Evolutionary conservation across 306 rosid species (phyloP), one percentile per base, ranked within the genome.

Genomic region (Hippophae gyantsensis): DNA sequence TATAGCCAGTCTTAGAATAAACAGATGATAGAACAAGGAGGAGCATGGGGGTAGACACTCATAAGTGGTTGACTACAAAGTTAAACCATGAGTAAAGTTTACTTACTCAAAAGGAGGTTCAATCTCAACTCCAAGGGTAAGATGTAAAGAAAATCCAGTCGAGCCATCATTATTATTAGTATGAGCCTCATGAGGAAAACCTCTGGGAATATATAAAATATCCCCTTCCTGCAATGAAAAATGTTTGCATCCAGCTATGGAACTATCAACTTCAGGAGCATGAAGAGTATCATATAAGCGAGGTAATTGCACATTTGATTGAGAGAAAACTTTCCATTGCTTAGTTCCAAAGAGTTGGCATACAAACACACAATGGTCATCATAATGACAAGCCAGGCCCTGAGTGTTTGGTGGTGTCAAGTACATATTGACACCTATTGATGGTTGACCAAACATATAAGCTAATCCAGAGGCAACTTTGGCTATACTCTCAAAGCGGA

Each of bases 41-140:
- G 38, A 27, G 38, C 38, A 27, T 1, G 38, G 38, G 4, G 38
- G 38, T 2, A 3, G 38, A 27, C 38, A 27, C 38, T 27, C 38
- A 3, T 27, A 27, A 18, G 18, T 18, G 18, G 18, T 18, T 18
- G 18, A 18, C 18, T 18, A 18, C 18, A 18, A 18, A 18, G 0
- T 18, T 18, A 18, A 18, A 18, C 18, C 18, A 54, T 25, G 6
- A 46, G 10, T 9, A 8, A 45, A 13, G 3, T 48, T 48, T 61
- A 84, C 97, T 81, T 84, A 89, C 97, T 78, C 92, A 6, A 89
- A 89, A 59, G 92, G 84, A 61, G 92, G 92, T 73, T 89, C 97
- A 42, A 89, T 84, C 81, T 89, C 97, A 61, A 89, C 66, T 48
- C 95, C 82, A 68, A 89, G 75, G 55, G 97, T 89, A 40, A 89